Base-by-base conservation (phyloP, 2,329 filamentous ascomycete genomes). In the Gremmenia infestans region DNA sequence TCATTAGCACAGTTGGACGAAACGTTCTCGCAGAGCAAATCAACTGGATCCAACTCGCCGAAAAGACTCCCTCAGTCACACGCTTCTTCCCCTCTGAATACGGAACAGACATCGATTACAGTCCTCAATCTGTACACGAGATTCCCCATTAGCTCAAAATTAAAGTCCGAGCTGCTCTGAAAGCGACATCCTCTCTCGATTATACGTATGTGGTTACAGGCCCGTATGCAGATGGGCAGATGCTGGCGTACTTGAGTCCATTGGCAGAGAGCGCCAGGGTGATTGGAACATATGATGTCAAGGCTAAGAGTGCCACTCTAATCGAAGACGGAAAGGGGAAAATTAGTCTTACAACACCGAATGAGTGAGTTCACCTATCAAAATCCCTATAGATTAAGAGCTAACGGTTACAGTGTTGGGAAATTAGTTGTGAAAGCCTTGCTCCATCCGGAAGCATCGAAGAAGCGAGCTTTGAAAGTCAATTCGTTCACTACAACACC, bases 141-240 rank as follows among this genome's bases (percentile, higher is more conserved):
- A 81, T 78, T 65, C 84, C 87, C 2, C 87, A 90, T 66, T 86
- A 89, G 71, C 71, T 77, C 54, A 90, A 90, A 69, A 76, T 89
- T 52, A 81, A 83, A 64, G 83, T 89, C n/a, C 78, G 87, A 56
- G 80, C 78, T 54, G 79, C 79, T 32, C 75, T 88, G 35, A 75
- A 77, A 48, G 78, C 79, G 37, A 65, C 80, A 14, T 75, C 76
- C 61, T 71, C 76, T 7, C 67, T 89, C 25, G 76, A 81, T 50
- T 77, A 85, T 54, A 88, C 86, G 78, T 72, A 73, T 87, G 46
- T 69, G 65, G 5, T 68, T 28, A 56, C 57, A 4, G 56, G 56
- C 14, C 59, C 59, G 5, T 60, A 60, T 55, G 48, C 46, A 8
- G 40, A 58, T 50, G 37, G 43, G 4, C 40, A 36, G 11, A 47